Base-by-base conservation (phyloP, 352 stramenopile species). In the Phytophthora brassicae region DNA sequence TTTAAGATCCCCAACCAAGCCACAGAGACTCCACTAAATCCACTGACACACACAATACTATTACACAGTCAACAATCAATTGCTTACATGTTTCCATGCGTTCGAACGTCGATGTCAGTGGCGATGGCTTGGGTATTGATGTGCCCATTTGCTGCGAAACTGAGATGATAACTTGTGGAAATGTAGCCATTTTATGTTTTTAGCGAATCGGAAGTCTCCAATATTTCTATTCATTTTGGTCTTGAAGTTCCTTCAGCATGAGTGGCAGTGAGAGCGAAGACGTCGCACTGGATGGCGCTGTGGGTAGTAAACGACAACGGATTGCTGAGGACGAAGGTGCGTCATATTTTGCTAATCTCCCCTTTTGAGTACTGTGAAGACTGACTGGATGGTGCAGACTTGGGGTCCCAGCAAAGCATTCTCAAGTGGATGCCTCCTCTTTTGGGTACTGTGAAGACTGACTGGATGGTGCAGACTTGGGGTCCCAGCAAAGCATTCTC, bases 361-460 rank as follows among this genome's bases (percentile, higher is more conserved):
- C 6, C 28, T n/a, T 17, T n/a, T n/a, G n/a, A n/a, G 46, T 43
- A 53, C n/a, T 56, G 20, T 8, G 12, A 36, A n/a, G 35, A 4
- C 46, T 69, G 19, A 68, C 22, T 28, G 19, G 4, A 6, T 35
- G 41, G n/a, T 12, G 33, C 38, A 82, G 77, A 80, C 42, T 56
- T 81, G 45, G 74, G 79, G 48, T 88, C 76, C 7, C 79, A 88
- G 45, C 77, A 81, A 59, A 88, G 79, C 49, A 92, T 92, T 56
- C 69, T 88, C 41, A 90, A 88, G 64, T 92, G 81, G 83, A 79
- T 90, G 61, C 80, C n/a, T n/a, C n/a, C n/a, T n/a, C n/a, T n/a
- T n/a, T n/a, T n/a, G n/a, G n/a, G 46, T 43, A 53, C n/a, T 56
- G 20, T 8, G 12, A 36, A n/a, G 35, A 4, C 46, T 69, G 19